A percentile compares a stretch with the other conserved stretches of the same genome.
Conservation (phyloP, 1,284 basidiomycete genomes). For the Trichosporon sp. region DNA sequence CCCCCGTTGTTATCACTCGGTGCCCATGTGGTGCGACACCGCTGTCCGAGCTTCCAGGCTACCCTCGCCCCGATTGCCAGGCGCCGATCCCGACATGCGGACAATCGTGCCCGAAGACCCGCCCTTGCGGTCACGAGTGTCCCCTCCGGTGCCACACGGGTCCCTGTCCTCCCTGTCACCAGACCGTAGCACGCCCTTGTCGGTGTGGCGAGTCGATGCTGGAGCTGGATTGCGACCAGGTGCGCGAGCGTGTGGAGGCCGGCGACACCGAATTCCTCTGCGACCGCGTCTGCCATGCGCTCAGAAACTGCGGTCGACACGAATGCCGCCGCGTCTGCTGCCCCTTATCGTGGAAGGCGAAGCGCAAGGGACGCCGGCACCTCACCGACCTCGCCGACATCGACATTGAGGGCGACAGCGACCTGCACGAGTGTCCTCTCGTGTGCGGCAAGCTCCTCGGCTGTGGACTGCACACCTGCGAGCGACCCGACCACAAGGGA, state of each 20-base stretch:
- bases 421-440: constrained; percentile 71
- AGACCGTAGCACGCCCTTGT: constrained; percentile 66
- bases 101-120: constrained; percentile 62
- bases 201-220: constrained; percentile 66
- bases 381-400: constrained; percentile 14
- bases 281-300: constrained; percentile 66
- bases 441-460: constrained; percentile 66
- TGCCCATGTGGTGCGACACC: constrained; percentile 76
- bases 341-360: constrained; percentile 66
- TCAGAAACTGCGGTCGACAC: constrained; percentile 72
- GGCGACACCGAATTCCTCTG: constrained; percentile 63
- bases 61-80: constrained; percentile 60
- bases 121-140: constrained; percentile 68
- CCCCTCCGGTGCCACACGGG: constrained; percentile 54
- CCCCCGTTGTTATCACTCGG: constrained; percentile 61
- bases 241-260: constrained; percentile 43
- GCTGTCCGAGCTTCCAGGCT: constrained; percentile 50
- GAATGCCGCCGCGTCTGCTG: constrained; percentile 78
- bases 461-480: constrained; percentile 72
- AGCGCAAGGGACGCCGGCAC: constrained; percentile 59
- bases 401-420: constrained; percentile 40
- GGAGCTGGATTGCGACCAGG: constrained; percentile 54
- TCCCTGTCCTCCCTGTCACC: constrained; percentile 67
- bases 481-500: constrained; percentile 72
- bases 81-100: constrained; percentile 74